Percentiles rank a stretch among this genome's conserved stretches.
These are phyloP conservation scores for Linnemannia zychae DNA, from an alignment of 192 early-diverging fungal genomes.

Conservation along the genomic window DNA sequence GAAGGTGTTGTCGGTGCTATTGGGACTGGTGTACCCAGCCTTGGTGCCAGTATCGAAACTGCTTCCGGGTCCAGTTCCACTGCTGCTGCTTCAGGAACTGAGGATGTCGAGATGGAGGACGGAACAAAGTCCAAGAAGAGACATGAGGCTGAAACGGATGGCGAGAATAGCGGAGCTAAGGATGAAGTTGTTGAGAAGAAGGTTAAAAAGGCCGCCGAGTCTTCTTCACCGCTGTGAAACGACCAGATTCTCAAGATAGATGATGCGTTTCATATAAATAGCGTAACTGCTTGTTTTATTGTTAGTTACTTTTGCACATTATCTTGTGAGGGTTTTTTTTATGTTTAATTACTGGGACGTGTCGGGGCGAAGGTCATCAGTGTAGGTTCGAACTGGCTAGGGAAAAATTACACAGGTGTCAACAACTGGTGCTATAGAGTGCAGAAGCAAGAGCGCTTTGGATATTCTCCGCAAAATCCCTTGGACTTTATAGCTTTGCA, in stretches of 20 bases:
- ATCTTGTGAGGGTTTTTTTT: no score
- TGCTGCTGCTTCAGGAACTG: not conserved
- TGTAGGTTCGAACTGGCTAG: no score
- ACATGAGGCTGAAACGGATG: not conserved
- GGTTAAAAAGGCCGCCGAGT: not conserved
- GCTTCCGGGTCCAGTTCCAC: no score
- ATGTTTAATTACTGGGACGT: no score
- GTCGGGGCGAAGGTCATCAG: no score
- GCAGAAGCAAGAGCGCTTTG: not conserved
- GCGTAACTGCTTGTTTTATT: not conserved
- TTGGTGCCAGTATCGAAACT: not conserved
- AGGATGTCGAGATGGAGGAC: conserved; percentile 3
- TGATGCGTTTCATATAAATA: not conserved
- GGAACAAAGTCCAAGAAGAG: conserved; percentile 1
- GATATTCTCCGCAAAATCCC: not conserved
- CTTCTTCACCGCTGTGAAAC: not conserved
- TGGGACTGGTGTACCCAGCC: not conserved
- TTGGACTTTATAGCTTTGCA: not conserved
- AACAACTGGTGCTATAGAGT: not conserved
- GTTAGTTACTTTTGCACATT: not conserved
- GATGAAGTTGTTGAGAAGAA: conserved; percentile 3
- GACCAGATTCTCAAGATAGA: not conserved
- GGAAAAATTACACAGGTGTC: no score
- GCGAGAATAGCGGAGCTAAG: not conserved
- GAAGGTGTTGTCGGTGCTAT: conserved; percentile 32